Evolutionary conservation across 352 stramenopile genomes (phyloP).

Genomic region (Saprolegnia parasitica): DNA sequence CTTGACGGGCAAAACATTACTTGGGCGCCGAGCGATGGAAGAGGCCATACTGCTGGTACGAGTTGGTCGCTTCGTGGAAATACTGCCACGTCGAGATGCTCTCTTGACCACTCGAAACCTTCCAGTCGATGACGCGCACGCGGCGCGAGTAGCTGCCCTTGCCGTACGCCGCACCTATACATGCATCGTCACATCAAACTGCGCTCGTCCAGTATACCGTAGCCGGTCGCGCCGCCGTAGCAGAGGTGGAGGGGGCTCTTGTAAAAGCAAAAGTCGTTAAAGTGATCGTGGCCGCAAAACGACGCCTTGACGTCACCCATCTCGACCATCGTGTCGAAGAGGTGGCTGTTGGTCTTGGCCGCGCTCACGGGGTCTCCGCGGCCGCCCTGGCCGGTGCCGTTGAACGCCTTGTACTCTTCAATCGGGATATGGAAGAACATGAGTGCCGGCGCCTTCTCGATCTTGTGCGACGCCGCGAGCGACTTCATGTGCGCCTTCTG

Average conservation of each 20-base stretch:
- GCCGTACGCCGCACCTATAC: conserved; percentile 30
- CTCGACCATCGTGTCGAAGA: conserved; percentile 27
- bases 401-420: conserved; percentile 36
- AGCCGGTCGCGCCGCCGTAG: conserved; percentile 48
- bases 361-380: neutral
- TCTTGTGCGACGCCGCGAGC: neutral
- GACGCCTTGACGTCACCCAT: conserved; percentile 52
- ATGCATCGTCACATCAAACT: too few relatives aligned
- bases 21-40: neutral
- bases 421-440: conserved; percentile 67
- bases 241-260: conserved; percentile 47
- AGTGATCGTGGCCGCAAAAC: conserved; percentile 56
- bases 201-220: too few relatives aligned
- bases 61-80: neutral
- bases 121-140: conserved; percentile 33
- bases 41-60: conserved; percentile 7
- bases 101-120: neutral
- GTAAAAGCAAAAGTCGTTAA: conserved; percentile 54
- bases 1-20: too few relatives aligned
- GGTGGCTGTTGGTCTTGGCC: conserved; percentile 16
- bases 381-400: neutral
- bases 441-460: conserved; percentile 34
- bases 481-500: conserved; percentile 33
- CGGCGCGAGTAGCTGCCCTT: conserved; percentile 7
- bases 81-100: neutral